These are phyloP conservation scores for Helichrysum umbraculigerum DNA, from an alignment of 129 eudicot species.

Conservation along the genomic window DNA sequence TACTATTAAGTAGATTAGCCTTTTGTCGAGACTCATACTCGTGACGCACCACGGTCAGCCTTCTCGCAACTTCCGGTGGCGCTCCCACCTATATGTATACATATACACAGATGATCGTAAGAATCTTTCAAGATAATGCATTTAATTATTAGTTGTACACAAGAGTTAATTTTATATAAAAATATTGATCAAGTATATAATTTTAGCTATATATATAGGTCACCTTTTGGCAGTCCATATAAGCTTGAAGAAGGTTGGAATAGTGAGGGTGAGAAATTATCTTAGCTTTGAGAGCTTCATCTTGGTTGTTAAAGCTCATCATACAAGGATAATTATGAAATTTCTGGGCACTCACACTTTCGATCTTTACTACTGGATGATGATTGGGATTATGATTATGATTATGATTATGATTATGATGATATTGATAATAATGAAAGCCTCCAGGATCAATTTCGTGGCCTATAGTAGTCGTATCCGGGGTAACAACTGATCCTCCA, in stretches of 20 bases:
- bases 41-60: conserved; percentile 65
- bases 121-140: too few relatives aligned
- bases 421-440: conserved; percentile 31
- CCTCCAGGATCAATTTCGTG: conserved; percentile 14
- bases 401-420: background rate
- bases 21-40: conserved; percentile 76
- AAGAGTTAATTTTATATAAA: too few relatives aligned
- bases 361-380: conserved; percentile 68
- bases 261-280: conserved; percentile 93
- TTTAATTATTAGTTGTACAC: too few relatives aligned
- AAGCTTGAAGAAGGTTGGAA: conserved; percentile 88
- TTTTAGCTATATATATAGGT: background rate
- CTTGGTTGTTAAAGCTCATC: conserved; percentile 38
- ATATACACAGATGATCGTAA: too few relatives aligned
- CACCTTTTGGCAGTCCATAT: conserved; percentile 92
- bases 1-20: conserved; percentile 33
- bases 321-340: conserved; percentile 52
- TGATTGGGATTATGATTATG: background rate
- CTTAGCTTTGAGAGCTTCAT: conserved; percentile 78
- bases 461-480: conserved; percentile 26
- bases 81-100: conserved; percentile 68
- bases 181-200: too few relatives aligned
- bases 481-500: conserved; percentile 41
- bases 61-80: conserved; percentile 77
- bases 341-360: conserved; percentile 50